Base-by-base conservation (phyloP, 2,329 filamentous ascomycete species). In the Blastomyces parvus region DNA sequence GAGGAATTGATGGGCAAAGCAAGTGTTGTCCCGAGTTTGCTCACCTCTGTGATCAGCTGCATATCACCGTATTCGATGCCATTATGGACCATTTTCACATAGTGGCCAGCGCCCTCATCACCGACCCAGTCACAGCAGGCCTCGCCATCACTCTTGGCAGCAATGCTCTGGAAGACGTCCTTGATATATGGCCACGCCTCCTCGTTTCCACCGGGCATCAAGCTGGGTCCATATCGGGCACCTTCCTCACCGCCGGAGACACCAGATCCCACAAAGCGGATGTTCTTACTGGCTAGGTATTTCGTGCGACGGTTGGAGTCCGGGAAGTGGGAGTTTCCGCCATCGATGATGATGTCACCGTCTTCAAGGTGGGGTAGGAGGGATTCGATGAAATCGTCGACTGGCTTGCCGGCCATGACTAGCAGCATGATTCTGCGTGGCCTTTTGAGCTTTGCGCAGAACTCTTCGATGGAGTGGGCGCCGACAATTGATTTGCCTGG, bases 71-170 rank as follows among this genome's bases (percentile, higher is more conserved):
- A 99, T 83, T 99, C 94, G 74, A 99, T 99, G 86, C 94, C 94
- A 82, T 99, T 99, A 88, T 99, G 94, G 68, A 99, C 94, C 94
- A 99, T 99, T 90, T 99, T 99, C 84, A 99, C 93, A 85, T 97
- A 99, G 88, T 99, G 94, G 73, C 94, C 94, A 81, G 94, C 90
- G 86, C 94, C 94, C 80, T 97, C 91, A 81, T 97, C 94, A 83
- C 94, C 94, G 73, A 99, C 94, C 94, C 94, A 99, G 81, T 99
- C 94, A 77, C 94, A 99, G 87, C 94, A 99, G 69, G 94, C 82
- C 85, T 99, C 94, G 74, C 88, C 88, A 74, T 97, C 93, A 79
- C 90, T 95, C 87, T 99, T 97, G 79, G 94, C 94, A 68, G 94
- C 86, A 77, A 99, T 96, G 83, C 86, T 86, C 84, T 99, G 94